Evolutionary conservation across 495 filamentous ascomycete genomes (phyloP), one percentile per base, ranked within the genome.

Genomic region (Aspergillus kassunensis): DNA sequence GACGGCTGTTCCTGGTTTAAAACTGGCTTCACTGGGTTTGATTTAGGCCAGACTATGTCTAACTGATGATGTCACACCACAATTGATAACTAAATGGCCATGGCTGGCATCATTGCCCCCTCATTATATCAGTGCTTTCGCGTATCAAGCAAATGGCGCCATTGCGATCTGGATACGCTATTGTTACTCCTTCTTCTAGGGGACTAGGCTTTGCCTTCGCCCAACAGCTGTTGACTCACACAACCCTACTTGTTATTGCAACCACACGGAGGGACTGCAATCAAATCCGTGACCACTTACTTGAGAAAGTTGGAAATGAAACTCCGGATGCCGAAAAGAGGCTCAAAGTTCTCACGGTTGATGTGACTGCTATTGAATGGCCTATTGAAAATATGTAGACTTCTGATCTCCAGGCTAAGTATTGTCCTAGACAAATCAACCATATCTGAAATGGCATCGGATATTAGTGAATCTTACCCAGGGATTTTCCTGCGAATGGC

Each of bases 151-250:
- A 40, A 2, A 80, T 52, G 51, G 13, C 24, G 16, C 24, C 35
- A 4, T 4, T 41, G 2, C 24, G 23, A 11, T 13, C 33, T 21
- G 61, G 61, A 6, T 61, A 57, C 35, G 60, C 60, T 18, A 27
- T 75, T 16, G 66, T 73, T 0, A 69, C 81, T 16, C 90, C 89
- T 0, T 80, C 88, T 10, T 90, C 85, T 10, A 75, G 87, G 19
- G 89, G 90, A 12, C 81, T 93, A 55, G 89, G 87, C 16, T 76
- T 88, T 55, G 81, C 85, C 21, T 71, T 95, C 13, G 81, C 85
- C 5, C 79, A 83, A 4, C 78, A 83, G 30, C 71, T 95, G 10
- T 76, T 93, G 12, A 66, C 70, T 44, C 80, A 74, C 15, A 90
- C 88, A 19, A 68, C 70, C 6, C 67, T 86, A 11, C 88, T 88